phyloP scores from a whole-genome alignment of 495 filamentous ascomycete species.

The Penicillium daleae region DNA sequence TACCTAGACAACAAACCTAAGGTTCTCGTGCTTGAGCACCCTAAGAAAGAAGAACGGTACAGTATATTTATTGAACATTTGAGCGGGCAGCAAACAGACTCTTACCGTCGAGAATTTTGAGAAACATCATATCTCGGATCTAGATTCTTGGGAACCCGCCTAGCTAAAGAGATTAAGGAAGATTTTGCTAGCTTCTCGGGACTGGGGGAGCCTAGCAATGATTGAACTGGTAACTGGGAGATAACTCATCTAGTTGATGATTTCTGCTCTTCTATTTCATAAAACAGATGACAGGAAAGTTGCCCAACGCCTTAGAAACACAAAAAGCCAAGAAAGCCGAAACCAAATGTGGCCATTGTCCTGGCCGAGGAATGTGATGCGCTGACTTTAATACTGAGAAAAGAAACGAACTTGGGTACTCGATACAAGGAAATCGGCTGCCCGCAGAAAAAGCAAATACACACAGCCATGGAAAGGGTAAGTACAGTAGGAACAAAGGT shows the following conservation, averaged over 20 bases:
- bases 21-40: too few relatives aligned
- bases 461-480: conserved; percentile 25
- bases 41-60: not conserved
- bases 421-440: conserved; percentile 31
- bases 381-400: conserved; percentile 35
- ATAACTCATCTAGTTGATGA: conserved; percentile 19
- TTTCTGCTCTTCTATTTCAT: conserved; percentile 39
- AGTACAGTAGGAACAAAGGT: conserved; percentile 25
- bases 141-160: not conserved
- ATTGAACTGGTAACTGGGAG: conserved; percentile 6
- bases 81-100: not conserved
- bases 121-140: not conserved
- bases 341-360: conserved; percentile 24
- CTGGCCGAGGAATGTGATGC: conserved; percentile 29
- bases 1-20: too few relatives aligned
- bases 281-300: conserved; percentile 24
- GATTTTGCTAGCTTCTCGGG: not conserved
- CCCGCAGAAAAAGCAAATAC: conserved; percentile 20
- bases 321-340: conserved; percentile 28
- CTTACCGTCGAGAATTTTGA: not conserved
- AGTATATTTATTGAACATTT: not conserved
- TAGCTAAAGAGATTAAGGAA: not conserved
- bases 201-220: not conserved
- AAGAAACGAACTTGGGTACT: conserved; percentile 35
- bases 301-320: conserved; percentile 35